Conservation (phyloP, 495 filamentous ascomycete species). For the Astrothelium macrocarpum region DNA sequence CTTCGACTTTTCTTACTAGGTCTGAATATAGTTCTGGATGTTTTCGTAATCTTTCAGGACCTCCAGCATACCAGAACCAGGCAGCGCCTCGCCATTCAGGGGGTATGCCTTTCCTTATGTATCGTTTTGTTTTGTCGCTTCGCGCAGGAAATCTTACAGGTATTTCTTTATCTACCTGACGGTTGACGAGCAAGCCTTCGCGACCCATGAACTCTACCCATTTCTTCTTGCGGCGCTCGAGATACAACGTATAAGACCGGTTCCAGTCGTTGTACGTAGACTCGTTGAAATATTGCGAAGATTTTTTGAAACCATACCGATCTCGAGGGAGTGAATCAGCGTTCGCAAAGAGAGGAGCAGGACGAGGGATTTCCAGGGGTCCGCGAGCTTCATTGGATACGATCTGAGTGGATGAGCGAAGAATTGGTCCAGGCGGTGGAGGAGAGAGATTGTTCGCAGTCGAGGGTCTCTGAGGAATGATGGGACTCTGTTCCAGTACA, state of each 20-base stretch:
- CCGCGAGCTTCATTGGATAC: conserved; percentile 25
- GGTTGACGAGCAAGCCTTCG: conserved; percentile 44
- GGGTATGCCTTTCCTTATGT: conserved; percentile 90
- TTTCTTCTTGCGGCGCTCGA: conserved; percentile 63
- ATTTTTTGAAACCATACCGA: conserved; percentile 85
- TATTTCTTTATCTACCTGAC: conserved; percentile 41
- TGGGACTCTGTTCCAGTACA: conserved; percentile 11
- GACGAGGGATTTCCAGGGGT: conserved; percentile 8
- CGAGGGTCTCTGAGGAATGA: conserved; percentile 8
- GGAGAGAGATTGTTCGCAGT: conserved; percentile 2
- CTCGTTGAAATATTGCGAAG: conserved; percentile 64
- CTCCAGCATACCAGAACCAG: conserved; percentile 97
- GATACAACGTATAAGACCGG: conserved; percentile 53
- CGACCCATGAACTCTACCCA: conserved; percentile 72
- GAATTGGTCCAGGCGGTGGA: conserved; percentile 4
- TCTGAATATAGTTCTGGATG: conserved; percentile 64
- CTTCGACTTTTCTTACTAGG: conserved; percentile 53
- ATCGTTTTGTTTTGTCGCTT: conserved; percentile 74
- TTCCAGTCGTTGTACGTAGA: conserved; percentile 81
- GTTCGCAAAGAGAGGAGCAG: conserved; percentile 14
- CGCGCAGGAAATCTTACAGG: conserved; percentile 71
- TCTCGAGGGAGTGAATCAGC: conserved; percentile 44
- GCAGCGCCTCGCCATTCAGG: conserved; percentile 85
- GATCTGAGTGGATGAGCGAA: conserved; percentile 13
- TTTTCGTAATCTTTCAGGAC: conserved; percentile 62